phyloP scores from a whole-genome alignment of 129 eudicot species.

The Tagetes erecta region DNA sequence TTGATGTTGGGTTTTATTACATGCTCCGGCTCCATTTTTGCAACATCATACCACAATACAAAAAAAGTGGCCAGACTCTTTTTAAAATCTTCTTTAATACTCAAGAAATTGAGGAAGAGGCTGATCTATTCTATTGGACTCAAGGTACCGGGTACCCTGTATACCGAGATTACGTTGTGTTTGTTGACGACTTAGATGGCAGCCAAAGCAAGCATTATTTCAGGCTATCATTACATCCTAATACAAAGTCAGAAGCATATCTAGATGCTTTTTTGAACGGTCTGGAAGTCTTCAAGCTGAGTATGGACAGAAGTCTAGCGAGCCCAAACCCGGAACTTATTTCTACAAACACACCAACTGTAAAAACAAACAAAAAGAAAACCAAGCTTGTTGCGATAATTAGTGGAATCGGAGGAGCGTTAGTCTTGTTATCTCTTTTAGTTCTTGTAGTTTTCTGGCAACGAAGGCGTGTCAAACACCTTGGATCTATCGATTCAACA shows the following conservation, averaged over 20 bases:
- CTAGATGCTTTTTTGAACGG: conserved; percentile 39
- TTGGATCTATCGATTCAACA: neutral
- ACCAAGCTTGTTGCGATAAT: neutral
- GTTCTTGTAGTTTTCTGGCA: neutral
- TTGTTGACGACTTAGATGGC: neutral
- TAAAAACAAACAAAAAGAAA: neutral
- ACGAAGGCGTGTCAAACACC: neutral
- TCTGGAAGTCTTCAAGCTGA: conserved; percentile 48
- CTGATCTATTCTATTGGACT: conserved; percentile 25
- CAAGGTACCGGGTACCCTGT: conserved; percentile 27
- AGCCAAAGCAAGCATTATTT: conserved; percentile 20
- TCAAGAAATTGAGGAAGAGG: conserved; percentile 23
- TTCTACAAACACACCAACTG: neutral
- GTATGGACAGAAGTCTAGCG: conserved; percentile 23
- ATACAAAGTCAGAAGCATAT: neutral
- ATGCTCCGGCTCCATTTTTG: conserved; percentile 49
- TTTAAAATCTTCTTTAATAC: conserved; percentile 32
- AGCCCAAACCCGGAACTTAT: conserved; percentile 30
- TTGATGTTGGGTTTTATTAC: conserved; percentile 45
- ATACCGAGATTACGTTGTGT: conserved; percentile 30
- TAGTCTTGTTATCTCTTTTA: neutral
- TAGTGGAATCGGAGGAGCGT: neutral
- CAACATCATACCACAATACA: conserved; percentile 26
- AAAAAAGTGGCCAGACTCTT: neutral
- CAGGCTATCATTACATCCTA: conserved; percentile 26